Evolutionary conservation across 2,329 filamentous ascomycete species (phyloP).

Genomic region (Botryosphaeria agaves): DNA sequence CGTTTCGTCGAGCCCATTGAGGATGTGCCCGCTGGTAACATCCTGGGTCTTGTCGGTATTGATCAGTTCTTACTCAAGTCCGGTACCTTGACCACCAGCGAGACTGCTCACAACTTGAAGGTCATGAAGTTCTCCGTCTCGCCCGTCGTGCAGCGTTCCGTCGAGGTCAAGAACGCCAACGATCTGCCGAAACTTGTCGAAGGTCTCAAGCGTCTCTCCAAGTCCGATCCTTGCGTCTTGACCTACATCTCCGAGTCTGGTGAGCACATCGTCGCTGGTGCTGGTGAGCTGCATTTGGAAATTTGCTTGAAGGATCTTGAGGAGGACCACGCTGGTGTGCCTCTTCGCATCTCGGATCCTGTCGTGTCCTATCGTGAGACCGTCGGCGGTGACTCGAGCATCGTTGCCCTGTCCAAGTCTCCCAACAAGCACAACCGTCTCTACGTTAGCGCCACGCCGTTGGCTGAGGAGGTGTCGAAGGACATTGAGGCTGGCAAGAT

Average conservation of each 20-base stretch:
- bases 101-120: slow-evolving; percentile 99
- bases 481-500: slow-evolving; percentile 91
- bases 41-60: slow-evolving; percentile 97
- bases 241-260: slow-evolving; percentile 78
- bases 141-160: slow-evolving; percentile 93
- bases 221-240: slow-evolving; percentile 97
- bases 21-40: slow-evolving; percentile 98
- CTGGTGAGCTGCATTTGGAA: slow-evolving; percentile 97
- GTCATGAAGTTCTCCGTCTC: slow-evolving; percentile 99
- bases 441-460: slow-evolving; percentile 82
- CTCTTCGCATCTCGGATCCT: slow-evolving; percentile 92
- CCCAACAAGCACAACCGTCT: slow-evolving; percentile 99
- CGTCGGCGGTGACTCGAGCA: slow-evolving; percentile 67
- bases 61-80: slow-evolving; percentile 99
- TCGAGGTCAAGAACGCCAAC: slow-evolving; percentile 99
- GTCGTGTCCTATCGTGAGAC: slow-evolving; percentile 99
- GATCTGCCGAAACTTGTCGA: slow-evolving; percentile 99
- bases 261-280: slow-evolving; percentile 98
- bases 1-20: slow-evolving; percentile 98
- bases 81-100: slow-evolving; percentile 93
- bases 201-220: slow-evolving; percentile 99
- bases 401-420: slow-evolving; percentile 96
- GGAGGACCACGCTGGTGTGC: slow-evolving; percentile 97
- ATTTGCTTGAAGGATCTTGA: slow-evolving; percentile 99
- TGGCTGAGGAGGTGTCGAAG: slow-evolving; percentile 78